A percentile compares a stretch with the other conserved stretches of the same genome.
Evolutionary conservation across 371 early-diverging fungal genomes (phyloP).

Genomic region (Quaeritorhiza haematococci): DNA sequence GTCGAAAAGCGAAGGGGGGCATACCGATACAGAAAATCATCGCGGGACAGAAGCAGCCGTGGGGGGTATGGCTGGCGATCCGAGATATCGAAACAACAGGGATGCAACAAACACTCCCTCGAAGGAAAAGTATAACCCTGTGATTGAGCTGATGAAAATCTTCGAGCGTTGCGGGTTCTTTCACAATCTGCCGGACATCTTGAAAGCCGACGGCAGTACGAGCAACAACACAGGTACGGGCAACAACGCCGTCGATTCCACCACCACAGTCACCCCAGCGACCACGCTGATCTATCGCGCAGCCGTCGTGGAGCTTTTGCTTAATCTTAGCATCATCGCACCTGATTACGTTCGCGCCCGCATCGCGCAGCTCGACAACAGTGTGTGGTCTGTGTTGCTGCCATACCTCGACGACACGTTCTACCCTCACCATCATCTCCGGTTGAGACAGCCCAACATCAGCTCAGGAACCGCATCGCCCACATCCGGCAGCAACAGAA

Average conservation of each 20-base stretch:
- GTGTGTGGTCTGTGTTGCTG: constrained; percentile 9
- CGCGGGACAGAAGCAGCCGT: too few relatives aligned
- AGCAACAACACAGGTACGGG: background rate
- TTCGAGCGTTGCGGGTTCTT: constrained; percentile 33
- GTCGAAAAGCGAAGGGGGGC: background rate
- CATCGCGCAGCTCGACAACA: background rate
- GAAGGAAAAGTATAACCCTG: too few relatives aligned
- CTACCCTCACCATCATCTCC: background rate
- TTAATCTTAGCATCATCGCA: constrained; percentile 15
- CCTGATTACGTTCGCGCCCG: constrained; percentile 9
- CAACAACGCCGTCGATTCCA: background rate
- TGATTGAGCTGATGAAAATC: constrained; percentile 12
- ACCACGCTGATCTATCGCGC: too few relatives aligned
- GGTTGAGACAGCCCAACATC: background rate
- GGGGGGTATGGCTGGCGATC: background rate
- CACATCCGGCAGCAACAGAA: background rate
- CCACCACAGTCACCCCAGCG: background rate
- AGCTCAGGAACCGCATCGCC: background rate
- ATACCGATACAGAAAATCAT: too few relatives aligned
- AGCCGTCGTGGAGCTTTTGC: constrained; percentile 18
- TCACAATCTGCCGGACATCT: constrained; percentile 14
- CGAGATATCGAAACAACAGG: too few relatives aligned
- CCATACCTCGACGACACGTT: background rate
- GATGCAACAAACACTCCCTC: too few relatives aligned
- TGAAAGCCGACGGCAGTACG: background rate